Percentiles rank a stretch among this genome's conserved stretches.
Conservation (phyloP, 345 rosid genomes). For the Hypericum perforatum region DNA sequence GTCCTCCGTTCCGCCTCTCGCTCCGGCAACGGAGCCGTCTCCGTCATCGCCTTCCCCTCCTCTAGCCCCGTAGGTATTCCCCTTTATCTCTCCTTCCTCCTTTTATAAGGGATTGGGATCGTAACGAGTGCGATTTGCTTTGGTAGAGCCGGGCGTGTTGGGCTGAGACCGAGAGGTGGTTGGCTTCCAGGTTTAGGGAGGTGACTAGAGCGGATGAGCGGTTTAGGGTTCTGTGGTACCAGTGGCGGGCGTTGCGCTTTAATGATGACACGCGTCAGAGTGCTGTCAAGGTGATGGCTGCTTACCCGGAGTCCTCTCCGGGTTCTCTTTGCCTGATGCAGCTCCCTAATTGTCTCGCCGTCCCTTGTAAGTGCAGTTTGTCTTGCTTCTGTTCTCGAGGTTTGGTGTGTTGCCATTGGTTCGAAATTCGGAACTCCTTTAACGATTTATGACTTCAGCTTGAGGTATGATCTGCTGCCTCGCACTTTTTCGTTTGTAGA, state of each 20-base stretch:
- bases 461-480: too few relatives aligned
- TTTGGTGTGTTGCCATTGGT: not conserved
- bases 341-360: slow-evolving; percentile 75
- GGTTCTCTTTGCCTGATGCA: slow-evolving; percentile 55
- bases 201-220: slow-evolving; percentile 22
- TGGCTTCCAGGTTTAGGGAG: slow-evolving; percentile 46
- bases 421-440: too few relatives aligned
- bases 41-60: slow-evolving; percentile 60
- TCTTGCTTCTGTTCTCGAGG: not conserved
- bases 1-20: slow-evolving; percentile 43
- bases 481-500: too few relatives aligned
- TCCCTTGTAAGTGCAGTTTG: slow-evolving; percentile 47
- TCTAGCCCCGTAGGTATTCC: slow-evolving; percentile 63
- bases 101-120: not conserved
- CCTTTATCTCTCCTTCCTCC: not conserved
- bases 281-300: slow-evolving; percentile 80
- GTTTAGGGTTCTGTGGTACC: slow-evolving; percentile 67
- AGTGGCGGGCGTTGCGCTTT: slow-evolving; percentile 81
- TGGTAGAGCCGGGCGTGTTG: slow-evolving; percentile 50
- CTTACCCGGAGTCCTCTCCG: slow-evolving; percentile 39
- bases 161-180: slow-evolving; percentile 72
- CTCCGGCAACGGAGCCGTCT: slow-evolving; percentile 72
- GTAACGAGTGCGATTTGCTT: not conserved
- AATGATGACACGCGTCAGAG: slow-evolving; percentile 79
- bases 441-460: too few relatives aligned